Evolutionary conservation across 2,329 filamentous ascomycete species (phyloP).

Genomic region (Aspergillus ochraceoroseus): DNA sequence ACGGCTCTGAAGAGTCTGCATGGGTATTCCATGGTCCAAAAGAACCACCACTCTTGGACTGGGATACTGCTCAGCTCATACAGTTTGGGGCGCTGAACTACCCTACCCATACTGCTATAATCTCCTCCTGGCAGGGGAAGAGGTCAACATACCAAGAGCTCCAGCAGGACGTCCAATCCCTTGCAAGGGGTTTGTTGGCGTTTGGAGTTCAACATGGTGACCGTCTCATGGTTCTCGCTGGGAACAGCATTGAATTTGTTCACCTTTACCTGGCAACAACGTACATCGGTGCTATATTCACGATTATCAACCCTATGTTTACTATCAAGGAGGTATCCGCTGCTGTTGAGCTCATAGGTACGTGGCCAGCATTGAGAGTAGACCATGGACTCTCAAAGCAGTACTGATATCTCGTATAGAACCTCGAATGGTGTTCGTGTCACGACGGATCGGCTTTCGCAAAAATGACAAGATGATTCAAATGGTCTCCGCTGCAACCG

Average conservation of each 20-base stretch:
- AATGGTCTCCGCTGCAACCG: no score
- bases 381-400: no score
- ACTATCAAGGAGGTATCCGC: constrained; percentile 49
- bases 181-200: constrained; percentile 45
- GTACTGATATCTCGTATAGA: background rate
- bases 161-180: background rate
- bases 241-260: constrained; percentile 48
- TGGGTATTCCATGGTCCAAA: no score
- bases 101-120: no score
- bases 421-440: constrained; percentile 1
- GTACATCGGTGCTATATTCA: constrained; percentile 52
- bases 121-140: constrained; percentile 8
- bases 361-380: no score
- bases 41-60: no score
- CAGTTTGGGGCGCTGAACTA: no score
- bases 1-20: no score
- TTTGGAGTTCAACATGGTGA: constrained; percentile 61
- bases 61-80: no score
- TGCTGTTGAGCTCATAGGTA: constrained; percentile 4
- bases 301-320: constrained; percentile 73
- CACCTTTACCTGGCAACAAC: constrained; percentile 63
- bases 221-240: constrained; percentile 63
- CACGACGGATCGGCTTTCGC: constrained; percentile 6
- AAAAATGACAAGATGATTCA: constrained; percentile 27
- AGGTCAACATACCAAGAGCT: constrained; percentile 8